phyloP scores from a whole-genome alignment of 805 yeast genomes.

The Teunomyces atbi region DNA sequence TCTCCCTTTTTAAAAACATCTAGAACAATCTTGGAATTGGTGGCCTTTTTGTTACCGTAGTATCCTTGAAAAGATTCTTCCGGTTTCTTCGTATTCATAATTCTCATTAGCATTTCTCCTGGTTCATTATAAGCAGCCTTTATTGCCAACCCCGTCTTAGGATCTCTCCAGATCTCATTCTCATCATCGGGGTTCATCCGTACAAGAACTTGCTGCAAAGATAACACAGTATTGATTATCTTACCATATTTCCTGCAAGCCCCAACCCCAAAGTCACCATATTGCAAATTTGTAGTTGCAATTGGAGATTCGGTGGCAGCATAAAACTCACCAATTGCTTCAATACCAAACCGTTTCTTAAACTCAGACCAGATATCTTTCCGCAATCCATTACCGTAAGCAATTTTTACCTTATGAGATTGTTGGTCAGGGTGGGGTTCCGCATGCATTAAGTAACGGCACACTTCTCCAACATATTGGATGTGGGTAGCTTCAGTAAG shows the following conservation, averaged over 20 bases:
- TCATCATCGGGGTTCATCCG: constrained; percentile 82
- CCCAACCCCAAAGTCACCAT: constrained; percentile 78
- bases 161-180: constrained; percentile 65
- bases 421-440: constrained; percentile 65
- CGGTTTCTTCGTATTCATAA: constrained; percentile 61
- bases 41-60: constrained; percentile 73
- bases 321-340: constrained; percentile 83
- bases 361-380: constrained; percentile 84
- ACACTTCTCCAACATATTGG: constrained; percentile 94
- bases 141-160: constrained; percentile 58
- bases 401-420: constrained; percentile 60
- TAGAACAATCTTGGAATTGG: constrained; percentile 68
- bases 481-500: constrained; percentile 71
- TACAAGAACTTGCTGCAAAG: constrained; percentile 57
- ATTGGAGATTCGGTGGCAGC: constrained; percentile 93
- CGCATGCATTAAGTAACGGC: constrained; percentile 75
- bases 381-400: constrained; percentile 89
- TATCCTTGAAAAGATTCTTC: constrained; percentile 86
- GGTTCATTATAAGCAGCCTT: constrained; percentile 60
- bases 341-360: constrained; percentile 71
- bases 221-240: constrained; percentile 49
- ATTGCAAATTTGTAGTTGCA: constrained; percentile 78
- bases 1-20: constrained; percentile 84
- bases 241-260: constrained; percentile 82
- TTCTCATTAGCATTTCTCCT: constrained; percentile 83